Base-by-base conservation (phyloP, 2,329 filamentous ascomycete genomes). In the Stemphylium lycopersici region DNA sequence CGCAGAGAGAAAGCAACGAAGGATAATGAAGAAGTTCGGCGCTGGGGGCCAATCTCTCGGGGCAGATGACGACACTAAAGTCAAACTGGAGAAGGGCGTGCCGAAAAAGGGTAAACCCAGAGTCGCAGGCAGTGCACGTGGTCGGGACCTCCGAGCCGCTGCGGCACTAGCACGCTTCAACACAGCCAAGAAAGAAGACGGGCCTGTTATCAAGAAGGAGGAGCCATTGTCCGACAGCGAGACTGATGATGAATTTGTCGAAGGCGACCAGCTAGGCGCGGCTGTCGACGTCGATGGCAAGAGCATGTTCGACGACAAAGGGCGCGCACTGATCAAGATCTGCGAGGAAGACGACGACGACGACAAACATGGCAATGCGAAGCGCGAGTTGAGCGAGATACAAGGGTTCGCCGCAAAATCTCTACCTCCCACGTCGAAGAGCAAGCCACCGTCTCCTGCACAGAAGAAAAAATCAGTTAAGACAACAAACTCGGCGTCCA, bases 21-120 rank as follows among this genome's bases (percentile, higher is more conserved):
- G 87, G 48, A 91, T 91, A 40, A 75, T 85, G 61, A 91, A 84
- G 74, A 93, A 91, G 72, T 93, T 95, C 72, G 90, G 90, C 4
- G 81, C 79, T 24, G 86, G 88, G 38, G 90, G 90, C 0, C 78
- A 86, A 24, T 78, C 84, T 0, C 77, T 95, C 1, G 90, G 90
- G 0, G 87, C 86, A 3, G 89, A 93, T 57, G 86, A 88, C 26
- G 80, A 80, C 32, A 75, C 81, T 32, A 88, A 90, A 67, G 78
- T 83, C 16, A 84, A 85, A 68, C 76, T 93, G 12, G 90, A 93
- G 70, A 83, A 83, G 31, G 87, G 87, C 43, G 84, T 84, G 64
- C 79, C 81, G 45, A 79, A 83, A 1, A 80, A 83, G 22, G 84
- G 81, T 8, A 90, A 89, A 63, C 90, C 90, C 0, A 82, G 88